Evolutionary conservation across 768 basidiomycete species (phyloP).

Genomic region (Daedaleopsis sinensis): DNA sequence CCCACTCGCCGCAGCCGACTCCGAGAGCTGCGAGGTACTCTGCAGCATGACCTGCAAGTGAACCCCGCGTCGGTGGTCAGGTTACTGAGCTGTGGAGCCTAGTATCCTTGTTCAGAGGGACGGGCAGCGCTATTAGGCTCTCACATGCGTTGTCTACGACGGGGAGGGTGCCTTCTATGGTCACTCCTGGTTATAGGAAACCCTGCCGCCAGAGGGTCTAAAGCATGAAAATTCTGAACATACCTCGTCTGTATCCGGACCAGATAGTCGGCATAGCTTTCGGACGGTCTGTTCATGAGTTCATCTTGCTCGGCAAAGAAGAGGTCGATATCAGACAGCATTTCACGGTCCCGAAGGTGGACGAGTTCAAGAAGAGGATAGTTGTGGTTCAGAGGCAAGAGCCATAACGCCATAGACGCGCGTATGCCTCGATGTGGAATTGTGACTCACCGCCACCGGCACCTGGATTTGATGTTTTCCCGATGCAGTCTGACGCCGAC

Average conservation of each 20-base stretch:
- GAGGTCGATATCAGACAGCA: conserved; percentile 33
- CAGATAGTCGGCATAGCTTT: conserved; percentile 54
- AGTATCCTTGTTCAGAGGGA: not conserved
- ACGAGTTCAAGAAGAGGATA: not conserved
- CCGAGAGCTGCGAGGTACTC: no score
- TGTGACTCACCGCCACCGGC: not conserved
- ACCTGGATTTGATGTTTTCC: not conserved
- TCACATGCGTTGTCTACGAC: not conserved
- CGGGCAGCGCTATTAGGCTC: not conserved
- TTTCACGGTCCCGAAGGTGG: not conserved
- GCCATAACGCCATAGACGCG: not conserved
- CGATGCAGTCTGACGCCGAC: no score
- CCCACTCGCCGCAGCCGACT: no score
- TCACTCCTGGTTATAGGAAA: no score
- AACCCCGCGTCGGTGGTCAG: no score
- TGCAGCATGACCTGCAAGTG: no score
- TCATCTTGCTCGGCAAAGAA: conserved; percentile 61
- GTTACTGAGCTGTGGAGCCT: not conserved
- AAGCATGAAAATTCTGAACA: not conserved
- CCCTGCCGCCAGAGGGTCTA: no score
- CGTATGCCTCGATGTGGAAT: not conserved
- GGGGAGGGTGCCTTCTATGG: no score
- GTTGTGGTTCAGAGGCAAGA: conserved; percentile 5
- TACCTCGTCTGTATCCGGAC: conserved; percentile 15
- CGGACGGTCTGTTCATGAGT: conserved; percentile 55